phyloP scores from a whole-genome alignment of 345 rosid genomes.

The Eucalyptus leucophloia region DNA sequence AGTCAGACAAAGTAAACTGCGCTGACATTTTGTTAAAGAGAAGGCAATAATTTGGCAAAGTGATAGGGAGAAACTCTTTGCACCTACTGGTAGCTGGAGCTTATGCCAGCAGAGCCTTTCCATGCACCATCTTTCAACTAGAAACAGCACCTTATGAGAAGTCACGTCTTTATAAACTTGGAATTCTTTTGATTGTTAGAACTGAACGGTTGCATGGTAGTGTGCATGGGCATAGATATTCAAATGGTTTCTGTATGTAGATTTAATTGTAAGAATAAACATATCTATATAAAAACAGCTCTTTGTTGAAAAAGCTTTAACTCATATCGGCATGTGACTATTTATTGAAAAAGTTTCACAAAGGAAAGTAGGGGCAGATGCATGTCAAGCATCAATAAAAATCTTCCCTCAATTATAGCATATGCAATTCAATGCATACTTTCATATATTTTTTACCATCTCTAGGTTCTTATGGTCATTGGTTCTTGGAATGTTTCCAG shows the following conservation, averaged over 20 bases:
- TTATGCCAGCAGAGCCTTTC: neutral
- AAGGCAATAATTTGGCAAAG: neutral
- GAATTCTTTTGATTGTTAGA: neutral
- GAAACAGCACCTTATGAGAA: neutral
- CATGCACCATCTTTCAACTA: neutral
- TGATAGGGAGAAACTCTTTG: neutral
- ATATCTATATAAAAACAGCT: neutral
- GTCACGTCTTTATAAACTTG: neutral
- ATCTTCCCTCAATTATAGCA: neutral
- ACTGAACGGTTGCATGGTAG: neutral
- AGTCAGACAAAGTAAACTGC: neutral
- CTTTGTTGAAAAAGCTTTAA: neutral
- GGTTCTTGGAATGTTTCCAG: constrained; percentile 19
- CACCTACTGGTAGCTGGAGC: neutral
- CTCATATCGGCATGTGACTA: neutral
- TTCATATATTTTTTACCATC: neutral
- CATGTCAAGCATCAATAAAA: neutral
- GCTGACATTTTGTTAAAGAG: neutral
- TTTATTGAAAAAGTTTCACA: neutral
- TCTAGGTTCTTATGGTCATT: neutral
- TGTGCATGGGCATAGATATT: neutral
- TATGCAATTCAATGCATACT: neutral
- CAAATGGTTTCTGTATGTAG: neutral
- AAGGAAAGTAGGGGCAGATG: neutral
- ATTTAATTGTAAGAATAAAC: neutral